Conservation (phyloP, 257 asterid genomes). For the Petunia secreta region DNA sequence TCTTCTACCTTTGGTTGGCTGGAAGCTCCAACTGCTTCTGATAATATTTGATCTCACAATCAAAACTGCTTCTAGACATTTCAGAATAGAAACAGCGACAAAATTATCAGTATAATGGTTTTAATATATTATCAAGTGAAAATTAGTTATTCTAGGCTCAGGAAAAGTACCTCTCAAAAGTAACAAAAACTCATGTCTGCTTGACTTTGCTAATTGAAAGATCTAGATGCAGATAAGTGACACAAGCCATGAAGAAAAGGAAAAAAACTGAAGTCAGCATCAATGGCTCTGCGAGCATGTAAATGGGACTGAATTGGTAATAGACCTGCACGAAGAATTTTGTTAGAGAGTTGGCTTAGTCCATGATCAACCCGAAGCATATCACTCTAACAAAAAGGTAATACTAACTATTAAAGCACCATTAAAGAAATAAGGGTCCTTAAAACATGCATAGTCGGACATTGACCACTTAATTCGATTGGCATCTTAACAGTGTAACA, state of each 20-base stretch:
- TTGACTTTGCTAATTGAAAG: conserved; percentile 69
- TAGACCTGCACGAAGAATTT: conserved; percentile 66
- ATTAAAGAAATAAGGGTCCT: conserved; percentile 8
- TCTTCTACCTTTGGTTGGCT: conserved; percentile 27
- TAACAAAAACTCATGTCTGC: conserved; percentile 23
- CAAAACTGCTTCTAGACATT: conserved; percentile 10
- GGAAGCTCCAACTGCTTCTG: conserved; percentile 33
- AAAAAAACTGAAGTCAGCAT: conserved; percentile 80
- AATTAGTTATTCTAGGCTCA: not conserved
- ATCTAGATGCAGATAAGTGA: conserved; percentile 85
- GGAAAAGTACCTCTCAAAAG: conserved; percentile 41
- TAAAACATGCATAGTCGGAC: not conserved
- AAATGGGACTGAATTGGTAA: conserved; percentile 80
- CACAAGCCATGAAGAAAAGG: conserved; percentile 65
- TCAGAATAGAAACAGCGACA: not conserved
- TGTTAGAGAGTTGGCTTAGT: not conserved
- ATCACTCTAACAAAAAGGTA: not conserved
- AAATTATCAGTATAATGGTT: not conserved
- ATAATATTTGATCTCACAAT: conserved; percentile 5
- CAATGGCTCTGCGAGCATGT: conserved; percentile 98
- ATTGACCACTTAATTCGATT: not conserved
- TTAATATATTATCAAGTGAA: not conserved
- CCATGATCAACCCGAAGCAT: not conserved
- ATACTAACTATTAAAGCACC: not conserved
- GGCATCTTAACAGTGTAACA: conserved; percentile 1